Base-by-base conservation (phyloP, 148 eudicot genomes). In the Euryodendron excelsum region DNA sequence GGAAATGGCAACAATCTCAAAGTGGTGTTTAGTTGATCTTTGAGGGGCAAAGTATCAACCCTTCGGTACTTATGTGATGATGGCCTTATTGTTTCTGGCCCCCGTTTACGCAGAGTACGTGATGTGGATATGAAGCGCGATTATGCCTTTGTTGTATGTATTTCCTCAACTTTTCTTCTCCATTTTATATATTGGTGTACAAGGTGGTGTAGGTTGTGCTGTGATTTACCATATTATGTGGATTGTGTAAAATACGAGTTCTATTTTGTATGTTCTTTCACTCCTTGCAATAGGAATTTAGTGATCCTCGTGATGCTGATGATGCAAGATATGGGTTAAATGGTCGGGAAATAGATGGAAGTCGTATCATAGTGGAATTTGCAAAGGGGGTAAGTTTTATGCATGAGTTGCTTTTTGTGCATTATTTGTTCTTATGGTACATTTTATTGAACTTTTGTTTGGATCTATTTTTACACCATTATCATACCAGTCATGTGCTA, bases 41-140 rank as follows among this genome's bases (percentile, higher is more conserved):
- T 82, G 90, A 86, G 88, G 88, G 91, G 87, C 89, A 77, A 88
- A 86, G 86, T 87, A 80, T 87, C 90, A 79, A 84, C 87, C 90
- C 90, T 90, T 89, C 75, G 81, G 88, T 90, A 80, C 86, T 90
- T 89, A 80, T 85, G 87, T 72, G 82, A 83, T 87, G 94, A 89
- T 90, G 94, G 94, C 92, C 90, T 90, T 90, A 88, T 86, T 90
- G 87, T 90, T 90, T 88, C 73, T 90, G 94, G 91, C 83, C 79
- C 83, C 91, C 92, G 41, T 90, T 90, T 90, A 75, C 94, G 92
- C 94, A 90, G 94, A 90, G 88, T 90, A 85, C 94, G 90, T 77
- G 90, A 90, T 87, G 94, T 90, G 91, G 94, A 89, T 86, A 89
- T 90, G 90, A 90, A 90, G 94, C 90, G 94, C 72, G 94, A 90